Conservation (phyloP, 140 eudicot genomes). For the Oenanthe javanica region DNA sequence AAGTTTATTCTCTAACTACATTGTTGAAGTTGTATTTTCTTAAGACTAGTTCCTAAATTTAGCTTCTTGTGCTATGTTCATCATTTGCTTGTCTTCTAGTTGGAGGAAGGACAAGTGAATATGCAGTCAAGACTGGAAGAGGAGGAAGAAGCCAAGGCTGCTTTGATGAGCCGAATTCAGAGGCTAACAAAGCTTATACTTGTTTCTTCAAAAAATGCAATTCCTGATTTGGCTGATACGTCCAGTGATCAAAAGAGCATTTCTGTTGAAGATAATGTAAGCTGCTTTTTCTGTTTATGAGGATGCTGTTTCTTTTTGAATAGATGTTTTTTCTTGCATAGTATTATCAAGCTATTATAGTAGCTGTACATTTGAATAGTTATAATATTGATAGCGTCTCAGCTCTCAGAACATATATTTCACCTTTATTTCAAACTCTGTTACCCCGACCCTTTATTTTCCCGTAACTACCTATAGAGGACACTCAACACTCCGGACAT, state of each 20-base stretch:
- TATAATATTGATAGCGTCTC: neutral
- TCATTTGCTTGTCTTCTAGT: constrained; percentile 33
- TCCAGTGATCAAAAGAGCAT: constrained; percentile 50
- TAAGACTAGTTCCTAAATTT: neutral
- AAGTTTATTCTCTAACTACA: neutral
- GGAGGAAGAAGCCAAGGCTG: constrained; percentile 99
- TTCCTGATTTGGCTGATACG: constrained; percentile 60
- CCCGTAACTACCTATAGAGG: too few species aligned
- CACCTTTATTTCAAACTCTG: neutral
- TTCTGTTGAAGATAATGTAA: constrained; percentile 70
- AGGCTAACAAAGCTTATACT: constrained; percentile 93
- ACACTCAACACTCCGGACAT: too few species aligned
- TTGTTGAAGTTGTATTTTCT: neutral
- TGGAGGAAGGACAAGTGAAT: constrained; percentile 98
- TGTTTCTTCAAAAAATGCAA: constrained; percentile 83
- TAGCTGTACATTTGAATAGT: neutral
- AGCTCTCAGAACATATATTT: neutral
- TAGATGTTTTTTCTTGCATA: neutral
- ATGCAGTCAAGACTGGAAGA: constrained; percentile 97
- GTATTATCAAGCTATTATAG: neutral
- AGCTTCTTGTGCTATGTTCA: constrained; percentile 8
- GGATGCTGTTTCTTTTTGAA: neutral
- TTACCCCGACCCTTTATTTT: too few species aligned
- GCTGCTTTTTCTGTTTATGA: constrained; percentile 17
- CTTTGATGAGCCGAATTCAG: constrained; percentile 97